Evolutionary conservation across 257 asterid genomes (phyloP), one percentile per base, ranked within the genome.

Genomic region (Nicotiana otophora): DNA sequence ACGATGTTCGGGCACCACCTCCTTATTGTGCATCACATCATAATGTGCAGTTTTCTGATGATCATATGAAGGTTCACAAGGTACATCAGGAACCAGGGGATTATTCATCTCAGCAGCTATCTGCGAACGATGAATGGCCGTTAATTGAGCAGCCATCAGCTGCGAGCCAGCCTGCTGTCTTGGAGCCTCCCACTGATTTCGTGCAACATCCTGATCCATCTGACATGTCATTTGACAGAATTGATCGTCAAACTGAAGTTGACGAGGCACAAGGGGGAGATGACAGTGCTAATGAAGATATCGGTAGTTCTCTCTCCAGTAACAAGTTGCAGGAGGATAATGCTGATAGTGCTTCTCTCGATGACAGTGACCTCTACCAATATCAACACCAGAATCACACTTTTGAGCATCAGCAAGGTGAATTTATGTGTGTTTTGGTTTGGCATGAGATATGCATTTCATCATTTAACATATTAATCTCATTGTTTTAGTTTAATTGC

Each of bases 111-210:
- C 93, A 87, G 83, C 85, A 86, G 83, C 86, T 85, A 81, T 84
- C 93, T 26, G 54, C 76, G 57, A 83, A 86, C 58, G 91, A 92
- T 60, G 98, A 91, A 58, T 95, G 99, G 98, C 94, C 95, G 77
- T 84, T 90, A 82, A 88, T 88, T 42, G 97, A 91, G 88, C 91
- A 88, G 77, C 92, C 91, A 84, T 84, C 85, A 84, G 83, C 86
- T 81, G 23, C 89, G 78, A 69, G 63, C 57, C 70, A 80, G 48
- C 86, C 87, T 30, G 80, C 92, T 80, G 79, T 63, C 51, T 85
- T 86, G 20, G 95, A 90, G 86, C 84, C 85, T 80, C 31, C 85
- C 79, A 88, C 81, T 72, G 92, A 91, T 58, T 66, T 86, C 3
- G 89, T 87, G 84, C 83, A 81, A 66, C 92, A 87, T 86, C 88